phyloP scores from a whole-genome alignment of 305 asterid genomes.

The Solanum hybrid region DNA sequence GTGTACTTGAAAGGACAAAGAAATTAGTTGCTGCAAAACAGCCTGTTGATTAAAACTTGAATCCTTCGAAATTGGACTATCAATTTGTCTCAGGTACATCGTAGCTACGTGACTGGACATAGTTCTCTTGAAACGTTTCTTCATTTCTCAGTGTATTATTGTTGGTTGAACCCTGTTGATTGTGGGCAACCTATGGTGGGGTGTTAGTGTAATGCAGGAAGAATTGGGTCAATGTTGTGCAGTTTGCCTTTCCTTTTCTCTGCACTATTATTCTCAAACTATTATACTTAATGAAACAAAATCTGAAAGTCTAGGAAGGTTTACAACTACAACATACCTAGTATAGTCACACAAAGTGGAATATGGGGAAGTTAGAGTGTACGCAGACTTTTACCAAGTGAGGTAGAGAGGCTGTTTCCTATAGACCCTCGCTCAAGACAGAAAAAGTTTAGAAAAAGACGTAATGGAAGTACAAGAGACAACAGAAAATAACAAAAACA shows the following conservation, averaged over 20 bases:
- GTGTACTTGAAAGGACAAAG: constrained; percentile 57
- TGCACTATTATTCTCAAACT: not conserved
- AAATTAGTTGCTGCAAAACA: constrained; percentile 26
- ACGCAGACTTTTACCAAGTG: not conserved
- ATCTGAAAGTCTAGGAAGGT: not conserved
- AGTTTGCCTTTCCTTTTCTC: not conserved
- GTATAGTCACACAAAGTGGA: not conserved
- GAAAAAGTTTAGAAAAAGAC: not conserved
- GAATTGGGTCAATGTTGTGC: not conserved
- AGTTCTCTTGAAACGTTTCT: not conserved
- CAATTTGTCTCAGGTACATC: not conserved
- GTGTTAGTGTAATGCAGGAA: not conserved
- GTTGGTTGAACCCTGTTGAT: not conserved
- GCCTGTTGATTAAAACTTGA: constrained; percentile 10
- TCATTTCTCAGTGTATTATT: not conserved
- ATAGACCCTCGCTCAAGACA: not conserved
- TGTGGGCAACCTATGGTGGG: not conserved
- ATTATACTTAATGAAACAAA: not conserved
- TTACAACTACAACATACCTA: not conserved
- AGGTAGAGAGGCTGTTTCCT: not conserved
- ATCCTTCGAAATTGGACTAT: constrained; percentile 1
- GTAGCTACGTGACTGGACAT: not conserved
- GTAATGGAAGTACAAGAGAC: not conserved
- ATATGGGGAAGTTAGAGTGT: not conserved
- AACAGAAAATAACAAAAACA: not conserved